Percentiles rank a stretch among this genome's conserved stretches.
Evolutionary conservation across 441 rosid species (phyloP).

Genomic region (Arabidopsis hybrid): DNA sequence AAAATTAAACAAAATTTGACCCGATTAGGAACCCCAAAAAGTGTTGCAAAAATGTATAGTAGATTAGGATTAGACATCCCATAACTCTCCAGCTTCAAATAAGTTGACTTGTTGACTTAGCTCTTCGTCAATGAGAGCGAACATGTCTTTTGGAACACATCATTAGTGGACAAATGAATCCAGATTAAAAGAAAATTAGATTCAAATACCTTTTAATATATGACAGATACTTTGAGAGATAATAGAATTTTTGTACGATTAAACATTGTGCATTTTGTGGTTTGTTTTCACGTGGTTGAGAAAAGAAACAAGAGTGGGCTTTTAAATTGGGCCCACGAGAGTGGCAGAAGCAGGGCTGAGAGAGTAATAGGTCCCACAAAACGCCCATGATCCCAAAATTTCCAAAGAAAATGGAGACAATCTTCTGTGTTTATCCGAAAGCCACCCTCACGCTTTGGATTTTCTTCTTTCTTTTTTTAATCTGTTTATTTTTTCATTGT

Average conservation of each 20-base stretch:
- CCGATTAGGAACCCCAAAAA: too few species aligned
- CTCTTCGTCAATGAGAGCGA: slow-evolving; percentile 31
- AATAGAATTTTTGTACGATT: background rate
- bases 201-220: background rate
- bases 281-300: slow-evolving; percentile 23
- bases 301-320: slow-evolving; percentile 38
- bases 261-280: background rate
- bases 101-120: slow-evolving; percentile 31
- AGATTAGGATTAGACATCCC: background rate
- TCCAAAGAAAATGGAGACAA: slow-evolving; percentile 49
- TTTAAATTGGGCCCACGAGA: slow-evolving; percentile 42
- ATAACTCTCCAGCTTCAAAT: slow-evolving; percentile 5
- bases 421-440: slow-evolving; percentile 46
- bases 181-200: background rate
- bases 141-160: slow-evolving; percentile 21
- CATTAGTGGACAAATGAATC: slow-evolving; percentile 20
- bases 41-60: too few species aligned
- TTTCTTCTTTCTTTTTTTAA: slow-evolving; percentile 16
- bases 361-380: slow-evolving; percentile 35
- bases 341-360: slow-evolving; percentile 43
- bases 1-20: too few species aligned
- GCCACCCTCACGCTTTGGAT: slow-evolving; percentile 46
- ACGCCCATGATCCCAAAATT: slow-evolving; percentile 48
- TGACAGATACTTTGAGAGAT: slow-evolving; percentile 5
- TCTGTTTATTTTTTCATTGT: background rate